These are phyloP conservation scores for Syzygium aqueum DNA, from an alignment of 345 rosid species.

Conservation along the genomic window DNA sequence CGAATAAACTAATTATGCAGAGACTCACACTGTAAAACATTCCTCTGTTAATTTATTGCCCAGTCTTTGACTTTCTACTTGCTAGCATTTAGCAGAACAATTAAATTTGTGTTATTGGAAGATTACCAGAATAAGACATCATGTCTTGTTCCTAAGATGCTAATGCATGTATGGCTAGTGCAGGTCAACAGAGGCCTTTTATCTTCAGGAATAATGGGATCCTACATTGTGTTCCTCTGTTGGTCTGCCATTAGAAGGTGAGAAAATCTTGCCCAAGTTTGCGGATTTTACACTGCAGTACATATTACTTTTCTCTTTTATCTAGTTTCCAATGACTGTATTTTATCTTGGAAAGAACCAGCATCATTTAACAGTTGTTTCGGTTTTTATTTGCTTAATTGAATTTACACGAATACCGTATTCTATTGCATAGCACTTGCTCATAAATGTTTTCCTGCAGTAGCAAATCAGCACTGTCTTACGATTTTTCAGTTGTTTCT, in stretches of 20 bases:
- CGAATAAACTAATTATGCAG: neutral
- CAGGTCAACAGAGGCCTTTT: constrained; percentile 73
- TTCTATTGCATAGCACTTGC: neutral
- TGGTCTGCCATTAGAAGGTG: constrained; percentile 96
- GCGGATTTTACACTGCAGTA: neutral
- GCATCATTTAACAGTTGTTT: neutral
- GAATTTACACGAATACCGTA: neutral
- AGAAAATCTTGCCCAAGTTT: neutral
- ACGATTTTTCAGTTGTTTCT: neutral
- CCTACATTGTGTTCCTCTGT: constrained; percentile 78
- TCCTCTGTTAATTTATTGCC: neutral
- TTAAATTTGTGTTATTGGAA: neutral
- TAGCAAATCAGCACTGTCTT: neutral
- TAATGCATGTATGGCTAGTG: neutral
- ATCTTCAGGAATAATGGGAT: constrained; percentile 86
- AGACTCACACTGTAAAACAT: neutral
- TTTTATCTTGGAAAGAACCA: neutral
- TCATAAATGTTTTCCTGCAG: neutral
- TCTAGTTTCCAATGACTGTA: neutral
- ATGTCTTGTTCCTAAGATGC: neutral
- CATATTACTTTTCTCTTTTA: neutral
- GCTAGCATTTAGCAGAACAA: neutral
- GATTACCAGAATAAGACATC: neutral
- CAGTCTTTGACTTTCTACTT: neutral
- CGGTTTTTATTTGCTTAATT: neutral